Conservation (phyloP, 1,139 yeast species). For the Pichia sp. region DNA sequence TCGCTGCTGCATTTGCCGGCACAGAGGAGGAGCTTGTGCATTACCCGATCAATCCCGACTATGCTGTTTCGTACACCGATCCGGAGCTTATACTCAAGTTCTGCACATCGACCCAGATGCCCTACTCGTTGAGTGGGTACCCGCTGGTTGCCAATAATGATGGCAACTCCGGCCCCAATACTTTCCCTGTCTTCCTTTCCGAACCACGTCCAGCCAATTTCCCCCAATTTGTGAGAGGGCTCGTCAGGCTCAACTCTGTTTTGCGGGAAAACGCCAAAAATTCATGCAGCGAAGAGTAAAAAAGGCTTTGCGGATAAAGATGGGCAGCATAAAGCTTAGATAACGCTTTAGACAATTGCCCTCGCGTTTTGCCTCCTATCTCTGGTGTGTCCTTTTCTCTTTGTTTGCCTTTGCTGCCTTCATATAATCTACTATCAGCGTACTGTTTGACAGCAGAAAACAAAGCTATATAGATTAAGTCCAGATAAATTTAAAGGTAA, state of each 20-base stretch:
- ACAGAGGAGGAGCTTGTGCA: slow-evolving; percentile 3
- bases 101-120: slow-evolving; percentile 6
- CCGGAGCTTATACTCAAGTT: slow-evolving; percentile 11
- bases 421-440: too few species aligned
- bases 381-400: background rate
- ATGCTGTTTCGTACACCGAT: slow-evolving; percentile 3
- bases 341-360: background rate
- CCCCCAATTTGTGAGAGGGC: slow-evolving; percentile 2
- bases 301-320: background rate
- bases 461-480: background rate
- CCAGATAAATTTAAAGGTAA: too few species aligned
- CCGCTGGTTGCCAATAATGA: slow-evolving; percentile 6
- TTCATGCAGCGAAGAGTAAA: background rate
- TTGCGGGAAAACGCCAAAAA: background rate
- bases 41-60: slow-evolving; percentile 8
- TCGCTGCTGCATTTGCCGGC: background rate
- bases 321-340: background rate
- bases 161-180: background rate
- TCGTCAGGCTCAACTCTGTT: slow-evolving; percentile 1
- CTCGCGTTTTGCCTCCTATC: background rate
- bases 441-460: background rate
- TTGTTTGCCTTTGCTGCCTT: background rate
- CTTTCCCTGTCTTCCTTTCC: background rate
- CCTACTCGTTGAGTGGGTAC: slow-evolving; percentile 15
- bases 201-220: slow-evolving; percentile 2